A percentile compares a stretch with the other conserved stretches of the same genome.
phyloP scores from a whole-genome alignment of 2,329 filamentous ascomycete species.

The Diaporthe amygdali region DNA sequence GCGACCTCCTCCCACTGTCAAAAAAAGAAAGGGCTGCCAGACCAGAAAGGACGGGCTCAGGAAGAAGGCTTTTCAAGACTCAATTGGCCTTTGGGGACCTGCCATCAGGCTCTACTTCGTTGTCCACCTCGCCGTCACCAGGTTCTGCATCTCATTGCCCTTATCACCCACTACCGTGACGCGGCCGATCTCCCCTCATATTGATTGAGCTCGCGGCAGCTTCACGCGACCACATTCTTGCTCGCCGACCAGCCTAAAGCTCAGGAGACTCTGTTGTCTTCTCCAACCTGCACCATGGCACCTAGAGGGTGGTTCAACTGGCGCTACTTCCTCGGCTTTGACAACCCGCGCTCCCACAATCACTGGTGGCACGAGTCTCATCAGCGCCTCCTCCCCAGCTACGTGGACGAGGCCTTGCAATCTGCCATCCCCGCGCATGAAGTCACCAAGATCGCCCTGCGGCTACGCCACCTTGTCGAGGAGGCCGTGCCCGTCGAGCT shows the following conservation, averaged over 20 bases:
- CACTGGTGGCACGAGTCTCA: constrained; percentile 50
- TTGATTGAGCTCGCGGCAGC: background rate
- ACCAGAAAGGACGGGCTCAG: background rate
- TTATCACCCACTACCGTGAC: background rate
- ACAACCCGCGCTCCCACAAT: constrained; percentile 37
- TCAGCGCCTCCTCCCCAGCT: constrained; percentile 64
- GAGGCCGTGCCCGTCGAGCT: constrained; percentile 90
- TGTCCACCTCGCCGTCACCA: background rate
- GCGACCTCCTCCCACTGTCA: background rate
- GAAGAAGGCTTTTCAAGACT: background rate
- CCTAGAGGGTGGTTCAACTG: constrained; percentile 30
- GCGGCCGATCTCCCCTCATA: background rate
- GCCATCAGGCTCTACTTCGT: background rate
- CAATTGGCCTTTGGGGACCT: background rate
- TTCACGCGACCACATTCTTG: background rate
- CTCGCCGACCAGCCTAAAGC: background rate
- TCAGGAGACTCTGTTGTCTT: background rate
- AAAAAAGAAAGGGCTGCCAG: background rate
- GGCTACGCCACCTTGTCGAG: constrained; percentile 89
- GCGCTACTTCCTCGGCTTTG: constrained; percentile 40
- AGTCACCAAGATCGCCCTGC: constrained; percentile 88
- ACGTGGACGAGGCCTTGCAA: constrained; percentile 61
- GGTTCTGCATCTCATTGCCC: background rate
- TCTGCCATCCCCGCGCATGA: constrained; percentile 77
- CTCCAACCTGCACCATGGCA: constrained; percentile 11